Evolutionary conservation across 257 asterid species (phyloP).

Genomic region (Osmanthus fragrans): DNA sequence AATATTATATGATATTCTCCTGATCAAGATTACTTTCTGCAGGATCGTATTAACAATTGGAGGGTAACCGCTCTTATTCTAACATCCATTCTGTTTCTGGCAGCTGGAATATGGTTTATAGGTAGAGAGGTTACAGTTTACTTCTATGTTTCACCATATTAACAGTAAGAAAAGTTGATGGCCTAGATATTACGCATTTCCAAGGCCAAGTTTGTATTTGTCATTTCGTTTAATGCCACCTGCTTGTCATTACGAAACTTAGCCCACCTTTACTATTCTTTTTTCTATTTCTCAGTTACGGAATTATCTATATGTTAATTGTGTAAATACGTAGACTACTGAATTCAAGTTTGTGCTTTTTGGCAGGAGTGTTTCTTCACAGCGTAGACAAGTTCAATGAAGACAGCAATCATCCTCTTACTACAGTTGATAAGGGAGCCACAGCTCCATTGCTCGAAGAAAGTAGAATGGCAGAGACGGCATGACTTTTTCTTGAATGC

Average conservation of each 20-base stretch:
- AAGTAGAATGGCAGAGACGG: conserved; percentile 27
- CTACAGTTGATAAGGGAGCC: conserved; percentile 41
- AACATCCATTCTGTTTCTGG: conserved; percentile 73
- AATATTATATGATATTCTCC: background rate
- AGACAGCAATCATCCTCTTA: conserved; percentile 42
- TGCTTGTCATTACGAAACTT: background rate
- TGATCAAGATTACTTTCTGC: conserved; percentile 25
- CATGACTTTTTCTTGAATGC: conserved; percentile 21
- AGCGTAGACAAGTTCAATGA: conserved; percentile 75
- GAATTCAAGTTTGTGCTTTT: background rate
- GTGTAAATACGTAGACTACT: background rate
- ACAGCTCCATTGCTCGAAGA: conserved; percentile 68
- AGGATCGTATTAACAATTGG: conserved; percentile 91
- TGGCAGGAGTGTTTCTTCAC: conserved; percentile 68
- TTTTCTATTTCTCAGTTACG: background rate
- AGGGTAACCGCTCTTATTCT: conserved; percentile 70
- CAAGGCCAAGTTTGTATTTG: background rate
- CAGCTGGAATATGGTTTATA: conserved; percentile 78
- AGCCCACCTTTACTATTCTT: background rate
- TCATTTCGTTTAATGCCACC: background rate
- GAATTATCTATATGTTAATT: background rate
- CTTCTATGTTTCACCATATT: background rate
- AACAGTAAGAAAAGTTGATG: background rate
- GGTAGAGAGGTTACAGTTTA: conserved; percentile 36
- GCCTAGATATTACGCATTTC: background rate